Percentiles rank a stretch among this genome's conserved stretches.
phyloP scores from a whole-genome alignment of 495 filamentous ascomycete genomes.

The Oleoguttula mirabilis region DNA sequence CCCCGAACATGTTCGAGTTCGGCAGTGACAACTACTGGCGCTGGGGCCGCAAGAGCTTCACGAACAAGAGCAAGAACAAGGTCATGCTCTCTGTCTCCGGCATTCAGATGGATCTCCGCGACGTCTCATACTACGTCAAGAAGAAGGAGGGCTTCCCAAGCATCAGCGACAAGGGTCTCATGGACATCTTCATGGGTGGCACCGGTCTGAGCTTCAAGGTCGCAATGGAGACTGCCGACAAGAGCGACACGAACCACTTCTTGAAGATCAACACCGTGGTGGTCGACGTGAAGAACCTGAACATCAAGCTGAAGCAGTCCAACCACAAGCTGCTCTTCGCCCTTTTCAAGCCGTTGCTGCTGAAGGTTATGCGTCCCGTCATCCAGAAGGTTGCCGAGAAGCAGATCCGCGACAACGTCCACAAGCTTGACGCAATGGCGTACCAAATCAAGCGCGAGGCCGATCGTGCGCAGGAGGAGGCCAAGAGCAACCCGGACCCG shows the following conservation, averaged over 20 bases:
- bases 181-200: slow-evolving; percentile 82
- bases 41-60: slow-evolving; percentile 77
- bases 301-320: slow-evolving; percentile 86
- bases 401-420: slow-evolving; percentile 67
- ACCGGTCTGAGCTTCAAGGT: slow-evolving; percentile 86
- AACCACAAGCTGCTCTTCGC: slow-evolving; percentile 85
- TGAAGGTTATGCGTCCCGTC: slow-evolving; percentile 70
- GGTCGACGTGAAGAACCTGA: slow-evolving; percentile 71
- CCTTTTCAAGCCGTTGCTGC: slow-evolving; percentile 76
- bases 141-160: slow-evolving; percentile 92
- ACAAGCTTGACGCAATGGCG: slow-evolving; percentile 54
- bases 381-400: slow-evolving; percentile 81
- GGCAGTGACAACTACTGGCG: slow-evolving; percentile 89
- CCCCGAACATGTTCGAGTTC: slow-evolving; percentile 89
- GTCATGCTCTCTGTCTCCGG: slow-evolving; percentile 76
- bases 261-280: slow-evolving; percentile 87
- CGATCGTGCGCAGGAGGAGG: slow-evolving; percentile 54
- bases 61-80: slow-evolving; percentile 71
- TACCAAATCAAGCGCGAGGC: slow-evolving; percentile 74
- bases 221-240: slow-evolving; percentile 69
- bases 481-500: slow-evolving; percentile 50
- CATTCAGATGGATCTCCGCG: slow-evolving; percentile 72
- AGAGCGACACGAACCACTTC: slow-evolving; percentile 64
- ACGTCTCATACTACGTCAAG: slow-evolving; percentile 92
- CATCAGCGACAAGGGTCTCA: slow-evolving; percentile 76